Evolutionary conservation across 768 basidiomycete genomes (phyloP).

Genomic region (Kwoniella sp.): DNA sequence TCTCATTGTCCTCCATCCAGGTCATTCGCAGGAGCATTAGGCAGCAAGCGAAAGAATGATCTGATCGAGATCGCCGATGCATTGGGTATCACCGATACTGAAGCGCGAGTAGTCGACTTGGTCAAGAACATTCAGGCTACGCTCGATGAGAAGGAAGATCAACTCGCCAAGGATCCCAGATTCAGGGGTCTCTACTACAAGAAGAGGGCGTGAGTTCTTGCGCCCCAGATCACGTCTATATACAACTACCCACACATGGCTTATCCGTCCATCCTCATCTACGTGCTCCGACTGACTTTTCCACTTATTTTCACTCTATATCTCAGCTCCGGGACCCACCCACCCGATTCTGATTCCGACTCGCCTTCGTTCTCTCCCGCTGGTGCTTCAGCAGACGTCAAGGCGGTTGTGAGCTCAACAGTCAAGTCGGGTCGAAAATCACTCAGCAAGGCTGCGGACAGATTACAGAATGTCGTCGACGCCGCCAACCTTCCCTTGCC

Average conservation of each 20-base stretch:
- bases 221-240: too few relatives aligned
- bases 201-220: slow-evolving; percentile 19
- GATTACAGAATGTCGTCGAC: slow-evolving; percentile 32
- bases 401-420: slow-evolving; percentile 4
- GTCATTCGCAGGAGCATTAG: slow-evolving; percentile 33
- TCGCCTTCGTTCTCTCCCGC: slow-evolving; percentile 9
- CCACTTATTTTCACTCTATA: too few relatives aligned
- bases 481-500: slow-evolving; percentile 47
- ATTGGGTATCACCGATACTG: slow-evolving; percentile 30
- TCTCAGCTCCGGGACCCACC: slow-evolving; percentile 21
- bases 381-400: slow-evolving; percentile 22
- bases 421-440: slow-evolving; percentile 34
- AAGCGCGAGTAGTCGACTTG: slow-evolving; percentile 33
- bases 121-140: slow-evolving; percentile 39
- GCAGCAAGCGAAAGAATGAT: slow-evolving; percentile 41
- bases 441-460: slow-evolving; percentile 41
- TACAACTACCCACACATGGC: too few relatives aligned
- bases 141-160: slow-evolving; percentile 40
- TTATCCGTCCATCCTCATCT: too few relatives aligned
- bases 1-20: slow-evolving; percentile 1
- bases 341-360: slow-evolving; percentile 27
- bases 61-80: slow-evolving; percentile 46
- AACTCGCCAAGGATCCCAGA: slow-evolving; percentile 22
- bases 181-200: slow-evolving; percentile 49
- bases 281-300: too few relatives aligned